Conservation (phyloP, 495 filamentous ascomycete genomes). For the Aspergillus bridgeri region DNA sequence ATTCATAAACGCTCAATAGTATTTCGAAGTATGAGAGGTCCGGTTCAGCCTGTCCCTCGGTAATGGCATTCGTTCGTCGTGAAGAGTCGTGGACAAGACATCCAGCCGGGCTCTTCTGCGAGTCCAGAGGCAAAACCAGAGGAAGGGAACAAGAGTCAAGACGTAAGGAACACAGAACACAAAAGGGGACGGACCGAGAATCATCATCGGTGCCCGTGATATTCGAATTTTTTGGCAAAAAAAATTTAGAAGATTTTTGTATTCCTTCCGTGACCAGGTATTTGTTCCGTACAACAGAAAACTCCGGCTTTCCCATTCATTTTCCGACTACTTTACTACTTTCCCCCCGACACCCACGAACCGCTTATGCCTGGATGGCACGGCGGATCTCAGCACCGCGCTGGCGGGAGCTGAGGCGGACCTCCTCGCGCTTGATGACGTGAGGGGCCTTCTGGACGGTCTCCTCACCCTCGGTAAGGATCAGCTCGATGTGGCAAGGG, state of each 20-base stretch:
- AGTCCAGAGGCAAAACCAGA: constrained; percentile 1
- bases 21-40: constrained; percentile 15
- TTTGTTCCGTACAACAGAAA: constrained; percentile 36
- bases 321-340: constrained; percentile 22
- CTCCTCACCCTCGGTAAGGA: constrained; percentile 93
- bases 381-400: constrained; percentile 73
- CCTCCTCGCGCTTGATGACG: constrained; percentile 55
- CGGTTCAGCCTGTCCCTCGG: constrained; percentile 5
- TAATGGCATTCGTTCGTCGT: constrained; percentile 4
- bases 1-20: constrained; percentile 18
- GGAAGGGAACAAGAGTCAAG: background rate
- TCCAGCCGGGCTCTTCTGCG: background rate
- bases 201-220: background rate
- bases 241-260: constrained; percentile 31
- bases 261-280: constrained; percentile 46
- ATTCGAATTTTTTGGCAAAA: constrained; percentile 8
- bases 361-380: constrained; percentile 70
- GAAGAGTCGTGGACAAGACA: background rate
- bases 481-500: constrained; percentile 99
- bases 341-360: constrained; percentile 29
- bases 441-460: constrained; percentile 71
- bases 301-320: constrained; percentile 33
- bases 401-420: constrained; percentile 78
- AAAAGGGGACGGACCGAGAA: background rate
- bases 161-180: background rate